Evolutionary conservation across 2,329 filamentous ascomycete species (phyloP).

Genomic region (Nemania serpens): DNA sequence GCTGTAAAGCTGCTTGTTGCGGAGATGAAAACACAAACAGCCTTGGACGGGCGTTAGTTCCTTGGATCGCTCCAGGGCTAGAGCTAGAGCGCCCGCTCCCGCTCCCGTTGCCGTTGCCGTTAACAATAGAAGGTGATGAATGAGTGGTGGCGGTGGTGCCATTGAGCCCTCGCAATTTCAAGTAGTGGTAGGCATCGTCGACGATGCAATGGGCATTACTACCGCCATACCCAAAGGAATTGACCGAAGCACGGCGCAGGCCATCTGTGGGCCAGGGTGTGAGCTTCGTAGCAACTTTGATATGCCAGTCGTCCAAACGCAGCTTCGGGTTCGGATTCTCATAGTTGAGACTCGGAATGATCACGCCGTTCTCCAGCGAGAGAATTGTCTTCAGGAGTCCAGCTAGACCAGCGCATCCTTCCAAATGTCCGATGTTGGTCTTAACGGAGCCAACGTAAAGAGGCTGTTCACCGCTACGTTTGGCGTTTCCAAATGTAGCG

Average conservation of each 20-base stretch:
- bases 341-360: slow-evolving; percentile 42
- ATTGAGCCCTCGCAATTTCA: not conserved
- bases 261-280: no score
- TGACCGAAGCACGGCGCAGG: no score
- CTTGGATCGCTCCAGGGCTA: not conserved
- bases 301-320: not conserved
- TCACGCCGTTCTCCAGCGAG: slow-evolving; percentile 26
- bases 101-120: not conserved
- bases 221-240: no score
- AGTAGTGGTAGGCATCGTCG: no score
- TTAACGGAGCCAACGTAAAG: slow-evolving; percentile 30
- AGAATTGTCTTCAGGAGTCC: slow-evolving; percentile 34
- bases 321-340: slow-evolving; percentile 37
- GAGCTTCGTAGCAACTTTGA: not conserved
- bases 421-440: slow-evolving; percentile 38
- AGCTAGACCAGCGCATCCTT: slow-evolving; percentile 37
- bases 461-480: not conserved
- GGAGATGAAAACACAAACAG: slow-evolving; percentile 1
- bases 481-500: slow-evolving; percentile 12
- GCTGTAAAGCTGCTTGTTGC: not conserved
- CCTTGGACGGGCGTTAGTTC: not conserved
- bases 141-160: not conserved
- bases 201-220: no score
- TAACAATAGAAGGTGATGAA: not conserved
- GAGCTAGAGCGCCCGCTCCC: no score